Evolutionary conservation across 495 filamentous ascomycete species (phyloP), one percentile per base, ranked within the genome.

Genomic region (Aspergillus carlsbadensis): DNA sequence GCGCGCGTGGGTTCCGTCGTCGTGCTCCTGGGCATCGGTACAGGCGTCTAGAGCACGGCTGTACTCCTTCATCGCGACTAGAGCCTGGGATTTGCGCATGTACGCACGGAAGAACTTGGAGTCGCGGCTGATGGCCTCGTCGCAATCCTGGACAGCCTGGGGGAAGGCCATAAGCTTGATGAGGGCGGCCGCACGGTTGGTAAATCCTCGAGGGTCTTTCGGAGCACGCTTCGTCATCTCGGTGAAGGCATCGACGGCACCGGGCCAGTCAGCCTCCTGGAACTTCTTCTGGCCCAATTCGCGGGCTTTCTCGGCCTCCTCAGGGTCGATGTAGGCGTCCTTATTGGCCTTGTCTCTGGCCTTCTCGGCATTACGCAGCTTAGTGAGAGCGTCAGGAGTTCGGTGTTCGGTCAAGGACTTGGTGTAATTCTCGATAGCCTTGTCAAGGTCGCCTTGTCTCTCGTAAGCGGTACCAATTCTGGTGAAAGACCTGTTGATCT

Each of bases 221-320:
- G 94, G 94, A 0, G 89, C 85, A 48, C 94, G 92, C 81, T 98
- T 98, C 69, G 87, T 88, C 94, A 97, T 97, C 81, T 99, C 94
- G 2, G 78, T 84, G 77, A 98, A 99, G 2, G 95, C 93, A 39
- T 90, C 92, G 20, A 99, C 93, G 24, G 94, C 94, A 37, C 82
- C 95, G 22, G 93, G 92, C 91, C 93, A 98, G 78, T 99, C 92
- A 15, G 85, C 85, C 58, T 92, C 90, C 78, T 98, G 96, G 83
- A 98, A 99, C 71, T 93, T 94, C 67, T 87, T 79, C 72, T 96
- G 96, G 34, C 94, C 94, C 42, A 96, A 84, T 73, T 96, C 91
- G 58, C 94, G 91, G 17, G 94, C 92, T 75, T 97, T 89, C 65
- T 99, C 94, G 18, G 94, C 94, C 77, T 96, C 92, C 48, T 77